A percentile compares a stretch with the other conserved stretches of the same genome.
phyloP scores from a whole-genome alignment of 352 stramenopile species.

The Pythium dissotocum region DNA sequence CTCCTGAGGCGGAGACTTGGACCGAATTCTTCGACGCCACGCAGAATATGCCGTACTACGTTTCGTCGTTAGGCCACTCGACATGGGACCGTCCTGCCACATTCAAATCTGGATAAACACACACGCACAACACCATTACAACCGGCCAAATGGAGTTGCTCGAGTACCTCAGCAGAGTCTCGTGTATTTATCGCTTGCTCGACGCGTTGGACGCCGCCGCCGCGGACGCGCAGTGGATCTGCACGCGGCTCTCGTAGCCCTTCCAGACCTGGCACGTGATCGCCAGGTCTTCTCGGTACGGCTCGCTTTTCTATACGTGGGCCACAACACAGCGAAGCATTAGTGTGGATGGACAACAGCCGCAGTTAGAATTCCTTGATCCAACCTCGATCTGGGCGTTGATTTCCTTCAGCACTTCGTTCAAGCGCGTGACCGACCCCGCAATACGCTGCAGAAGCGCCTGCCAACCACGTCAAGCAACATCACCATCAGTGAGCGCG shows the following conservation, averaged over 20 bases:
- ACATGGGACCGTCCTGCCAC: slow-evolving; percentile 27
- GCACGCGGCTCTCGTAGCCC: slow-evolving; percentile 79
- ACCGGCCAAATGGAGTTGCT: background rate
- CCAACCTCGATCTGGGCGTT: slow-evolving; percentile 81
- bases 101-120: background rate
- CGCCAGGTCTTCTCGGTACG: slow-evolving; percentile 64
- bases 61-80: slow-evolving; percentile 32
- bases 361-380: background rate
- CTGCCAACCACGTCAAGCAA: slow-evolving; percentile 14
- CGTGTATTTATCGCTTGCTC: slow-evolving; percentile 17
- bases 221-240: slow-evolving; percentile 54
- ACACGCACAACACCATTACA: background rate
- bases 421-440: slow-evolving; percentile 71
- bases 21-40: slow-evolving; percentile 34
- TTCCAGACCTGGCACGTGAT: slow-evolving; percentile 84
- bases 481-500: background rate
- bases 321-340: slow-evolving; percentile 1
- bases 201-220: background rate
- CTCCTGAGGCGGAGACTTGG: slow-evolving; percentile 25
- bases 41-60: slow-evolving; percentile 31
- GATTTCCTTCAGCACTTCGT: slow-evolving; percentile 85
- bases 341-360: background rate
- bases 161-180: background rate
- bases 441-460: slow-evolving; percentile 78
- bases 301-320: slow-evolving; percentile 68